Percentiles rank a stretch among this genome's conserved stretches.
Evolutionary conservation across 257 asterid genomes (phyloP).

Genomic region (Rubia yunnanensis): DNA sequence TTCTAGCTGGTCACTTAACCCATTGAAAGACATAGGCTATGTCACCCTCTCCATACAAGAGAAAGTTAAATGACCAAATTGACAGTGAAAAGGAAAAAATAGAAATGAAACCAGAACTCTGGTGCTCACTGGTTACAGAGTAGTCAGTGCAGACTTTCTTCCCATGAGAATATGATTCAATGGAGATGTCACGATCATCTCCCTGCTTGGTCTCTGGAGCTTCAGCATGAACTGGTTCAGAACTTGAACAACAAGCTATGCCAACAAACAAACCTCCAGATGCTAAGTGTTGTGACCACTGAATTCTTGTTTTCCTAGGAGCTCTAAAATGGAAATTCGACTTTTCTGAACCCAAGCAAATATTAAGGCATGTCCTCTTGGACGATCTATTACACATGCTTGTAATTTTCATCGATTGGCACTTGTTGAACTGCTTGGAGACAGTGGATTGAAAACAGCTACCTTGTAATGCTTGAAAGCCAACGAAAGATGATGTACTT

Average conservation of each 20-base stretch:
- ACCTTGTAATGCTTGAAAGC: constrained; percentile 28
- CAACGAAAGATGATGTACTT: constrained; percentile 20
- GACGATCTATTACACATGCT: constrained; percentile 22
- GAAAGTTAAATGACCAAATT: neutral
- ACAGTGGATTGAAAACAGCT: constrained; percentile 18
- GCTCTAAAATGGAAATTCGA: constrained; percentile 36
- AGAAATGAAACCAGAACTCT: neutral
- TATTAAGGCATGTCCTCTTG: constrained; percentile 20
- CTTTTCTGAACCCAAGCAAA: constrained; percentile 31
- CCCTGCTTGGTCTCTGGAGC: constrained; percentile 32
- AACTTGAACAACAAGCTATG: constrained; percentile 54
- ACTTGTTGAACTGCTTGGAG: constrained; percentile 23
- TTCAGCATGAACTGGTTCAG: constrained; percentile 54
- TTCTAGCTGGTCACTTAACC: neutral
- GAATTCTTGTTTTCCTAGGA: constrained; percentile 28
- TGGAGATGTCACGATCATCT: constrained; percentile 19
- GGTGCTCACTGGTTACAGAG: constrained; percentile 55
- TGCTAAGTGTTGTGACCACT: constrained; percentile 31
- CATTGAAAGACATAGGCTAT: neutral
- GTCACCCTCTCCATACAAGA: neutral
- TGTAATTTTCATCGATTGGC: constrained; percentile 33
- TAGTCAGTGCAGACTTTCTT: constrained; percentile 62
- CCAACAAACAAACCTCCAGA: constrained; percentile 46
- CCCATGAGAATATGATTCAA: constrained; percentile 35
- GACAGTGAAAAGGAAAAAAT: neutral